Conservation (phyloP, 2,329 filamentous ascomycete species). For the Huntiella bhutanensis region DNA sequence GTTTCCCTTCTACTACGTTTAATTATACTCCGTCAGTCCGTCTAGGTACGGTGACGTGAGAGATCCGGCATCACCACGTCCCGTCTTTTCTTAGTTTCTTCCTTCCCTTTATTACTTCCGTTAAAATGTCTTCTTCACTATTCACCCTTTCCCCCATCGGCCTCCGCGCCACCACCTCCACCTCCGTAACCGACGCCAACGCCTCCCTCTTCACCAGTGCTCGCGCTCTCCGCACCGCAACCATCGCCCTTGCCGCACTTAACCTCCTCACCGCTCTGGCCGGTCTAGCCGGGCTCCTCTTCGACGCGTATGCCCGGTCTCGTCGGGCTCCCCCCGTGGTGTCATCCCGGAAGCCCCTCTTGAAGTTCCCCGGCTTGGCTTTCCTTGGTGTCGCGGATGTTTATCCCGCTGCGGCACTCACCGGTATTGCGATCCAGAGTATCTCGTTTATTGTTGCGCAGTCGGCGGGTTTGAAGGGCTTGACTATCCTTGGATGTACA, state of each 20-base stretch:
- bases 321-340: slow-evolving; percentile 16
- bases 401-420: slow-evolving; percentile 36
- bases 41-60: slow-evolving; percentile 9
- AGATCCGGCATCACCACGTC: slow-evolving; percentile 10
- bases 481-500: slow-evolving; percentile 34
- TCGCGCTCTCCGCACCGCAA: slow-evolving; percentile 32
- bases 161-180: slow-evolving; percentile 3
- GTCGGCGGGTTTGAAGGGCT: slow-evolving; percentile 30
- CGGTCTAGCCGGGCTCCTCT: slow-evolving; percentile 36
- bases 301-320: slow-evolving; percentile 31
- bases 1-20: neutral
- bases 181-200: slow-evolving; percentile 12
- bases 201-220: slow-evolving; percentile 20
- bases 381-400: slow-evolving; percentile 29
- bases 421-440: slow-evolving; percentile 39
- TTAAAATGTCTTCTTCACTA: slow-evolving; percentile 5
- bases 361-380: slow-evolving; percentile 21
- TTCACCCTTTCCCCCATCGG: slow-evolving; percentile 1
- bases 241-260: slow-evolving; percentile 41
- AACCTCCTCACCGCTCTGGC: slow-evolving; percentile 39
- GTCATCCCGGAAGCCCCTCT: slow-evolving; percentile 18
- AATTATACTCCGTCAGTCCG: slow-evolving; percentile 3
- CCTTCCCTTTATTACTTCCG: neutral
- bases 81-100: neutral
- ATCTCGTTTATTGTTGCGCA: slow-evolving; percentile 38